Evolutionary conservation across 2,329 filamentous ascomycete species (phyloP), one percentile per base, ranked within the genome.

Genomic region (Colletotrichum australisinense): DNA sequence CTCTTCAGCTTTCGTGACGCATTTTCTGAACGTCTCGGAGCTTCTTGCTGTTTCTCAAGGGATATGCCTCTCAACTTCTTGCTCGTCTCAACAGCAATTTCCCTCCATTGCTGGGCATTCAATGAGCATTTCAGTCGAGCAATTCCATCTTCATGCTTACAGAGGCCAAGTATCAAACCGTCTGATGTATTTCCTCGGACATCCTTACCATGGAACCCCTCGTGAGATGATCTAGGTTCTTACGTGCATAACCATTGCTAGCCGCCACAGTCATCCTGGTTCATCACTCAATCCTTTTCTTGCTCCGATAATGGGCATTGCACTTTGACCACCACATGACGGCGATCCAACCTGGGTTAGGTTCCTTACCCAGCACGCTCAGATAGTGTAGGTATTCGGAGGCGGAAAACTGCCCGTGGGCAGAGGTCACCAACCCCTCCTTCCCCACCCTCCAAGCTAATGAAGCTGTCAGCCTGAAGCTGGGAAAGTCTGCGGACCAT

Each of bases 251-350:
- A 9, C 55, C 38, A 60, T 38, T 57, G 38, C 65, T 62, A 60
- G 28, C 65, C 65, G 65, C 46, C 57, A 19, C 30, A n/a, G 22
- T 19, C 30, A 68, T 63, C 35, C 55, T 42, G 38, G 64, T 19
- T 24, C 19, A 46, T 53, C 16, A 12, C 28, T 24, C 53, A 49
- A 30, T 7, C 4, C 16, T 19, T 42, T 42, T 42, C 38, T 42
- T 42, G 16, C 38, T 42, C 38, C 16, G 16, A 19, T 42, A 19
- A 42, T 22, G 38, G 38, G 9, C 42, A 22, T 49, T 49, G 9
- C 42, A 49, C 42, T 22, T 49, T 22, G 42, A 49, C 42, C 42
- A 42, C 3, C 38, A 8, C 38, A 49, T 22, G 42, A 49, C 42
- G 19, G 42, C 42, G 42, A 49, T 42, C 38, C 38, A 5, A 30